These are phyloP conservation scores for Teratosphaeriaceae sp. DNA, from an alignment of 2,329 filamentous ascomycete genomes.

Conservation along the genomic window DNA sequence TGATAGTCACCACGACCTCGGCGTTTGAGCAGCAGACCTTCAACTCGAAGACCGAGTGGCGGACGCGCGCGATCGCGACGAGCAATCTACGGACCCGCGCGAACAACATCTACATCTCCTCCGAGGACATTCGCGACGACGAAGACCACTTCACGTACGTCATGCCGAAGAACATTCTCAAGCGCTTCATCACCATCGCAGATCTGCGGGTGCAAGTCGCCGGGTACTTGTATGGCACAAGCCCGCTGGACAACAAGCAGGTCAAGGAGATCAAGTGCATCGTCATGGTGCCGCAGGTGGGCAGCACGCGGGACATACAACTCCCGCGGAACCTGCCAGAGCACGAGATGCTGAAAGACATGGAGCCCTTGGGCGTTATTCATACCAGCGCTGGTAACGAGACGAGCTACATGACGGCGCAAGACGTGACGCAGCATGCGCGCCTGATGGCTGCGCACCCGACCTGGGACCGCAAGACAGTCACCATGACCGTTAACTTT, in stretches of 20 bases:
- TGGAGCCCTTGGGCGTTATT: slow-evolving; percentile 91
- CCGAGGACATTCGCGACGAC: slow-evolving; percentile 84
- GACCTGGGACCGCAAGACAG: slow-evolving; percentile 79
- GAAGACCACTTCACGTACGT: slow-evolving; percentile 89
- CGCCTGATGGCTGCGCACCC: slow-evolving; percentile 79
- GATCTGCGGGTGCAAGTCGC: slow-evolving; percentile 95
- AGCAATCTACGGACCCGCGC: slow-evolving; percentile 88
- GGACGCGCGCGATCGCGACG: slow-evolving; percentile 90
- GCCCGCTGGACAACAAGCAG: slow-evolving; percentile 88
- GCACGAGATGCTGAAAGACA: slow-evolving; percentile 76
- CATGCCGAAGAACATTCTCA: slow-evolving; percentile 98
- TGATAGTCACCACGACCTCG: slow-evolving; percentile 96
- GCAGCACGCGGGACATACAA: slow-evolving; percentile 85
- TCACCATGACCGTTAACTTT: slow-evolving; percentile 93
- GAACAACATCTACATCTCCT: slow-evolving; percentile 98
- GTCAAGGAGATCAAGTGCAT: slow-evolving; percentile 97
- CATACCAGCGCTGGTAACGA: slow-evolving; percentile 95
- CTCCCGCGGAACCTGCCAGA: slow-evolving; percentile 84
- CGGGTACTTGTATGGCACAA: slow-evolving; percentile 88
- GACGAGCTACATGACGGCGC: slow-evolving; percentile 90
- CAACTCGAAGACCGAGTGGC: slow-evolving; percentile 98
- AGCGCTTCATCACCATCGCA: slow-evolving; percentile 95
- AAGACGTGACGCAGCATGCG: slow-evolving; percentile 90
- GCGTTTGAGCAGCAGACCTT: slow-evolving; percentile 98
- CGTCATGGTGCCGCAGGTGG: slow-evolving; percentile 95